A percentile compares a stretch with the other conserved stretches of the same genome.
Evolutionary conservation across 2,329 filamentous ascomycete genomes (phyloP).

Genomic region (Lasiodiplodia gonubiensis): DNA sequence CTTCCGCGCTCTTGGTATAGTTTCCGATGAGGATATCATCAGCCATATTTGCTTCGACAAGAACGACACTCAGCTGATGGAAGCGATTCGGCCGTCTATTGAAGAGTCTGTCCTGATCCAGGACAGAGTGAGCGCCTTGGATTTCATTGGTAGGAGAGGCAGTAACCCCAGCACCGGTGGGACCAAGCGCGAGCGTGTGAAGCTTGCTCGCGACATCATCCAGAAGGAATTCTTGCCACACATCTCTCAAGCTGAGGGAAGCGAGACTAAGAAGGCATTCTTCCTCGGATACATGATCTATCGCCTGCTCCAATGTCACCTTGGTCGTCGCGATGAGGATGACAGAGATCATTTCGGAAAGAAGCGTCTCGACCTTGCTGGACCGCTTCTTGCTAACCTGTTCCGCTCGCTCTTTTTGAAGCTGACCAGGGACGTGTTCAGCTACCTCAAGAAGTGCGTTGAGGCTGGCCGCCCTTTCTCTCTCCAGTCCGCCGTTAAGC

Average conservation of each 20-base stretch:
- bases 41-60: constrained; percentile 98
- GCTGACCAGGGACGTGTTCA: constrained; percentile 87
- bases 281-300: constrained; percentile 99
- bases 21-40: constrained; percentile 96
- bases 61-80: constrained; percentile 94
- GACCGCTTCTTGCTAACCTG: constrained; percentile 91
- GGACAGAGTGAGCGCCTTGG: constrained; percentile 89
- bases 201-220: constrained; percentile 90
- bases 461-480: constrained; percentile 90
- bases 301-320: constrained; percentile 87
- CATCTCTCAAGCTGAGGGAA: constrained; percentile 93
- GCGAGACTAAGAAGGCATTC: constrained; percentile 94
- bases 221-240: constrained; percentile 97
- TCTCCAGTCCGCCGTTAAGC: constrained; percentile 87
- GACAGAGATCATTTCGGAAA: constrained; percentile 99
- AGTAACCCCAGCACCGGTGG: constrained; percentile 62
- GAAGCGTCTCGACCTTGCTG: constrained; percentile 94
- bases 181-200: constrained; percentile 85
- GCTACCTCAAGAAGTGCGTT: constrained; percentile 89
- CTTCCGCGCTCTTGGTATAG: constrained; percentile 92
- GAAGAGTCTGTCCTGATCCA: constrained; percentile 97
- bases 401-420: constrained; percentile 92
- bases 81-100: constrained; percentile 96
- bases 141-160: constrained; percentile 94
- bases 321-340: constrained; percentile 91